Percentiles rank a stretch among this genome's conserved stretches.
Evolutionary conservation across 331 rosid genomes (phyloP).

Genomic region (Malus hybrid): DNA sequence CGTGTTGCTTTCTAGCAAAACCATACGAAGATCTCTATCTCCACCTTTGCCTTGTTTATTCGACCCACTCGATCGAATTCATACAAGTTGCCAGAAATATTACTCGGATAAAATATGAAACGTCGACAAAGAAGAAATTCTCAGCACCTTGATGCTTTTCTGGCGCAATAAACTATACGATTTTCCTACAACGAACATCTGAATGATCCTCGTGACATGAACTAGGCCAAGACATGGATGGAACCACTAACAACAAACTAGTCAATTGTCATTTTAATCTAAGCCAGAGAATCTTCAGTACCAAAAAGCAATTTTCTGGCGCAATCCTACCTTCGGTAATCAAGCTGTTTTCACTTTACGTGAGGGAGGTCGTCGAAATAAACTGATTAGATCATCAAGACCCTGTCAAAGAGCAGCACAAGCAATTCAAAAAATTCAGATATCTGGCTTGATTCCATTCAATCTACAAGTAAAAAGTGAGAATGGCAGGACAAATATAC

Average conservation of each 20-base stretch:
- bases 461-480: neutral
- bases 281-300: slow-evolving; percentile 1
- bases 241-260: slow-evolving; percentile 4
- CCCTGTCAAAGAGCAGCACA: slow-evolving; percentile 52
- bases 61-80: neutral
- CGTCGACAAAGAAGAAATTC: slow-evolving; percentile 12
- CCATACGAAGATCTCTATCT: neutral
- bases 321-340: slow-evolving; percentile 16
- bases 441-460: neutral
- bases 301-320: neutral
- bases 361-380: slow-evolving; percentile 91
- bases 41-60: neutral
- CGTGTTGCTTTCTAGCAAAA: neutral
- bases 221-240: slow-evolving; percentile 19
- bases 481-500: neutral
- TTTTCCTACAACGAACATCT: neutral
- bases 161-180: slow-evolving; percentile 14
- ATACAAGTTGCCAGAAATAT: slow-evolving; percentile 8
- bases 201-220: slow-evolving; percentile 22
- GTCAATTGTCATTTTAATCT: slow-evolving; percentile 4
- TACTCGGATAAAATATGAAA: neutral
- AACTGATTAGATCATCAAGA: slow-evolving; percentile 89
- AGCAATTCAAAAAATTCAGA: neutral
- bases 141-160: slow-evolving; percentile 3
- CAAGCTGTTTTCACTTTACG: slow-evolving; percentile 88